phyloP scores from a whole-genome alignment of 208 protist genomes.

The Leishmania tropica region DNA sequence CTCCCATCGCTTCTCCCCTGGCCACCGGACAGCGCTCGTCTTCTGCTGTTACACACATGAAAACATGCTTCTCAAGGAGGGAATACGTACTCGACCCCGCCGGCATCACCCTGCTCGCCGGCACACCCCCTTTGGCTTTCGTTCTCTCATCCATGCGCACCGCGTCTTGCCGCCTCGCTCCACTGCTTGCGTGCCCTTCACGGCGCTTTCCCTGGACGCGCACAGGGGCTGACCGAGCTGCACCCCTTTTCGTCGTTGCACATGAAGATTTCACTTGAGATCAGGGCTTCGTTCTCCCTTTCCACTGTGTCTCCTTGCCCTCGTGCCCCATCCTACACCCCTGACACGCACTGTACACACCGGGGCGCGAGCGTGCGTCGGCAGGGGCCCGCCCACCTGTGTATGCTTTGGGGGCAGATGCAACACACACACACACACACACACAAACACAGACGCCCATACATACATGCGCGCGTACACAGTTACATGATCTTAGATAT shows the following conservation, averaged over 20 bases:
- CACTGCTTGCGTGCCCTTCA: neutral
- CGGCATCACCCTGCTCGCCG: neutral
- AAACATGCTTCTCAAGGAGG: neutral
- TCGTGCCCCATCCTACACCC: neutral
- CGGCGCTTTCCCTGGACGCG: neutral
- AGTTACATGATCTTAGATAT: neutral
- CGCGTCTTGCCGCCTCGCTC: neutral
- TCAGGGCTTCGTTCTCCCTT: neutral
- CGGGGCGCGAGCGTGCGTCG: neutral
- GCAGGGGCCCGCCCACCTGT: neutral
- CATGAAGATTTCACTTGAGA: neutral
- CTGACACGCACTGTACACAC: neutral
- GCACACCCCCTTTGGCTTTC: neutral
- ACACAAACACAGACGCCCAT: neutral
- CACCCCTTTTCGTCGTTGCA: neutral
- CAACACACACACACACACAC: conserved; percentile 1
- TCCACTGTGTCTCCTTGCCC: neutral
- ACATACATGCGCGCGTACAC: neutral
- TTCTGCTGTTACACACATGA: neutral
- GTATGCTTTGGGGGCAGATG: neutral
- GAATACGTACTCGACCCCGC: neutral
- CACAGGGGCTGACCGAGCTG: neutral
- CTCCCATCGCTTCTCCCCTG: neutral
- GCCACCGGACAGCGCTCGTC: neutral
- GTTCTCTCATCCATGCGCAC: neutral